Evolutionary conservation across 2,329 filamentous ascomycete genomes (phyloP).

Genomic region (Aphanocladium album): DNA sequence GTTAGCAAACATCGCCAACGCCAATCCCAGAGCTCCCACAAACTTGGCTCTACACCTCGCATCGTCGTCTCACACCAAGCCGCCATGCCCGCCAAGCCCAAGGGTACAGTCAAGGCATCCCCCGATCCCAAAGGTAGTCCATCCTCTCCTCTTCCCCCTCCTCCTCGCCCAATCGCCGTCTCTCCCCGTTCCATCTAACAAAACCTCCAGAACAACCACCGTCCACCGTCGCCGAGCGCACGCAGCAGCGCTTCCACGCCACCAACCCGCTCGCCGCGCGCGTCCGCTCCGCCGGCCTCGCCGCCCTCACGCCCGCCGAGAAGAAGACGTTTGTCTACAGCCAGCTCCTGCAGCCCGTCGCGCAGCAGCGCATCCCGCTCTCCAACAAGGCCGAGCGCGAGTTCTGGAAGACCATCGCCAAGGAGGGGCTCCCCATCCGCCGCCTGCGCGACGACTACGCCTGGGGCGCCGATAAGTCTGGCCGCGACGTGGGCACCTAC

Average conservation of each 20-base stretch:
- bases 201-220: not conserved
- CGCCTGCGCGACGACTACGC: constrained; percentile 33
- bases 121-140: constrained; percentile 1
- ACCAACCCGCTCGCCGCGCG: constrained; percentile 45
- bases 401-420: constrained; percentile 52
- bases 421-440: constrained; percentile 46
- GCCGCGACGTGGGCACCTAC: constrained; percentile 46
- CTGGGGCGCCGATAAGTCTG: constrained; percentile 49
- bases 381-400: constrained; percentile 49
- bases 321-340: constrained; percentile 44
- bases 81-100: constrained; percentile 14
- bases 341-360: constrained; percentile 40
- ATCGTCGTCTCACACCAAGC: not conserved
- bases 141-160: not conserved
- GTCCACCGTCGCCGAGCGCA: constrained; percentile 44
- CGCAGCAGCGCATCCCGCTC: constrained; percentile 29
- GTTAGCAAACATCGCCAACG: constrained; percentile 9
- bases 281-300: constrained; percentile 38
- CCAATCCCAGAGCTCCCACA: not conserved
- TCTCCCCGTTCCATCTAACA: not conserved
- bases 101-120: constrained; percentile 8
- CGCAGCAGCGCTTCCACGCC: constrained; percentile 42
- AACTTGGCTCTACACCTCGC: not conserved
- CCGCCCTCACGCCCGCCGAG: constrained; percentile 42
- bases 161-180: not conserved